Evolutionary conservation across 75 land plant species (phyloP).

Genomic region (Sequoiadendron giganteum): DNA sequence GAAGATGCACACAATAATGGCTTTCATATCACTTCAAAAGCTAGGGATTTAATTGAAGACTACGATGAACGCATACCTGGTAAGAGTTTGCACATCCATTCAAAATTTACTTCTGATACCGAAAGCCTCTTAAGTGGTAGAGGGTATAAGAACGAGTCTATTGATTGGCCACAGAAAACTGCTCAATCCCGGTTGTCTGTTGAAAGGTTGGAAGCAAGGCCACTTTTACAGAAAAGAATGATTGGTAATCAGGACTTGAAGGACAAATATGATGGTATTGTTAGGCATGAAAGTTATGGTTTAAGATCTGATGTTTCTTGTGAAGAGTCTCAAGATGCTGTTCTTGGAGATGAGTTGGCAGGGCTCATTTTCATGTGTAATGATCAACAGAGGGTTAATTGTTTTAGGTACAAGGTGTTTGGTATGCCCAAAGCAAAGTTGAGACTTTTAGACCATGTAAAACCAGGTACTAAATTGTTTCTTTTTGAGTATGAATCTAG

Average conservation of each 20-base stretch:
- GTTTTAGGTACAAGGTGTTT: conserved; percentile 12
- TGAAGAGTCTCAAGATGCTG: not conserved
- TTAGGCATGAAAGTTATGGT: not conserved
- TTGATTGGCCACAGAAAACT: not conserved
- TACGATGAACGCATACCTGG: not conserved
- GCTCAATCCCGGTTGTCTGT: not conserved
- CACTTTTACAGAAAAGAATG: not conserved
- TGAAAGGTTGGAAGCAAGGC: not conserved
- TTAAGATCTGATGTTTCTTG: not conserved
- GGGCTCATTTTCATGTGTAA: conserved; percentile 21
- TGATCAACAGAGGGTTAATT: conserved; percentile 4
- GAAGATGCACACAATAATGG: not conserved
- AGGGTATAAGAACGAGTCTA: not conserved
- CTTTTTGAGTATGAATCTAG: conserved; percentile 21
- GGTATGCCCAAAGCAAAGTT: conserved; percentile 13
- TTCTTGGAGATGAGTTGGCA: conserved; percentile 8
- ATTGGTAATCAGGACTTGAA: not conserved
- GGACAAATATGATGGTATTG: not conserved
- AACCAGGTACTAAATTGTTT: conserved; percentile 16
- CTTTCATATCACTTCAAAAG: not conserved
- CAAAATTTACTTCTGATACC: not conserved
- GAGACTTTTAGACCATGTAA: conserved; percentile 13
- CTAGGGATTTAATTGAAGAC: not conserved
- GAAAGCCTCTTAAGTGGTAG: not conserved
- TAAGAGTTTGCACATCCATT: not conserved